These are phyloP conservation scores for Coprinellus micaceus DNA, from an alignment of 768 basidiomycete species.

Conservation along the genomic window DNA sequence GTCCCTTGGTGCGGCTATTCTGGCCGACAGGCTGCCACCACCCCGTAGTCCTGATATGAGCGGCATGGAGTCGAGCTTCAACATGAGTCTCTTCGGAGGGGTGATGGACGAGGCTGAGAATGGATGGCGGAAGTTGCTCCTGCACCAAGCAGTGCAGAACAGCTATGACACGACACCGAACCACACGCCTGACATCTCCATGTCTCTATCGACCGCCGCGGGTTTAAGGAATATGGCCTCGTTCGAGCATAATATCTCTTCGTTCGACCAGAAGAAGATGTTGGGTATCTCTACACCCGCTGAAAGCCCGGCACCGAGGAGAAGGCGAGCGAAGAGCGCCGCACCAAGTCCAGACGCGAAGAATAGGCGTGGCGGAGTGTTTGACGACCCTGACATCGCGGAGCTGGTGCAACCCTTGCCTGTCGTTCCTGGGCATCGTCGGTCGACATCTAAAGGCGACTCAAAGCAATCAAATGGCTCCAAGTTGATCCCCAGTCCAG, in stretches of 20 bases:
- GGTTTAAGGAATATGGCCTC: too few relatives aligned
- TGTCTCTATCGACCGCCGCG: not conserved
- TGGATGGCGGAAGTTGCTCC: constrained; percentile 35
- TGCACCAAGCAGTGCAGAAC: too few relatives aligned
- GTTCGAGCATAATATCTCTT: too few relatives aligned
- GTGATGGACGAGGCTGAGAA: constrained; percentile 38
- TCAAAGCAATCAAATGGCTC: not conserved
- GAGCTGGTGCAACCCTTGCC: too few relatives aligned
- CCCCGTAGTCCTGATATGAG: constrained; percentile 45
- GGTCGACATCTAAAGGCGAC: not conserved
- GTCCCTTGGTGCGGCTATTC: constrained; percentile 69
- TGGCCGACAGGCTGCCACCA: constrained; percentile 72
- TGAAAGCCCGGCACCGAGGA: not conserved
- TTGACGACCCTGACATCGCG: not conserved
- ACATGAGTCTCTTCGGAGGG: too few relatives aligned
- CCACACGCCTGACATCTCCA: not conserved
- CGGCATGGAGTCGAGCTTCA: constrained; percentile 66
- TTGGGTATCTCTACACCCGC: not conserved
- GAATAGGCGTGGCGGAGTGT: not conserved
- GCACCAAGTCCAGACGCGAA: not conserved
- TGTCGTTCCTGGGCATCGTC: not conserved
- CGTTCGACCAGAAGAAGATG: not conserved
- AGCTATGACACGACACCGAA: not conserved
- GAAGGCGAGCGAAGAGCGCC: not conserved
- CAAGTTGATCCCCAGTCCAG: not conserved